Base-by-base conservation (phyloP, 805 yeast genomes). In the Candida rishiriensis region DNA sequence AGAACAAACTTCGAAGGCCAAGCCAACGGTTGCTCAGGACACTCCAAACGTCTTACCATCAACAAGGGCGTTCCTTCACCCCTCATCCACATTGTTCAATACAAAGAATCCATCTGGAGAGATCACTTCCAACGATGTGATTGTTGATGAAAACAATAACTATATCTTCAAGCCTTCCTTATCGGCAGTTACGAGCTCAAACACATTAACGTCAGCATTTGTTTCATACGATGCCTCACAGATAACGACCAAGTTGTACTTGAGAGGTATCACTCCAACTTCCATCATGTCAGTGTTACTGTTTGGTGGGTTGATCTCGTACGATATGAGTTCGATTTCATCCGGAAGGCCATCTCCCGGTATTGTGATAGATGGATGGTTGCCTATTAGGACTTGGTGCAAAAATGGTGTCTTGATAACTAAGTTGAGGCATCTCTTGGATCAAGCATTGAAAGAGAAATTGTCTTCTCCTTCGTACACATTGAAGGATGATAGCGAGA, bases 321-420 rank as follows among this genome's bases (percentile, higher is more conserved):
- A 81, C 58, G 87, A 85, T 53, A 52, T 81, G 39, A 59, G 69
- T 10, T 57, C 65, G 8, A 51, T 68, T 10, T 49, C 62, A 29
- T 61, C 72, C 0, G 68, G 75, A 1, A 72, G 68, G 34, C 73
- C 81, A 4, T 76, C 89, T 0, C 95, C 96, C 0, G 97, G 97
- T 17, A 77, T 93, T 31, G 80, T 88, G 9, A 67, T 91, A 43
- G 96, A 88, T 53, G 74, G 75, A n/a, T 90, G 98, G 97, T 65
- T 88, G 30, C 95, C 97, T 0, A 73, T 91, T 11, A 73, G 87
- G 49, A 88, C 97, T 1, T 91, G 97, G 97, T 85, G 96, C 51
- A 86, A 93, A 52, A 88, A 90, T 55, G 98, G 90, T 1, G 96
- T 91, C 2, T 66, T 91, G 38, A 74, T 90, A 29, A 85, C 86